Conservation (phyloP, 371 early-diverging fungal genomes). For the Coemansia sp. region DNA sequence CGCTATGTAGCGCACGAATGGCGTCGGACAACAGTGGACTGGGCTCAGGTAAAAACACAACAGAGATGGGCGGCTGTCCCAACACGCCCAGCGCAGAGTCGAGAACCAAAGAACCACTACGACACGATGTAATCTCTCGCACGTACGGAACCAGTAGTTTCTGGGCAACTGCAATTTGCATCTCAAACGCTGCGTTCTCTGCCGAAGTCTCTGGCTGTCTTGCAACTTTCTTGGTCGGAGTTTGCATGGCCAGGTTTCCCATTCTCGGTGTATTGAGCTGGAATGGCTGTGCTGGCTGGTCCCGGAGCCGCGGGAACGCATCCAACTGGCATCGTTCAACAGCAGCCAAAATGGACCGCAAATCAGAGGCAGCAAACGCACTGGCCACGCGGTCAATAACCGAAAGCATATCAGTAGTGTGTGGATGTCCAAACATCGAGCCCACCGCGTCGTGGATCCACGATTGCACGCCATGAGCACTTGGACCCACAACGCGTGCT, state of each 20-base stretch:
- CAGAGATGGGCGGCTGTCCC: slow-evolving; percentile 21
- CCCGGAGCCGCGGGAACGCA: slow-evolving; percentile 20
- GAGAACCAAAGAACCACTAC: slow-evolving; percentile 23
- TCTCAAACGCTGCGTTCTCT: slow-evolving; percentile 16
- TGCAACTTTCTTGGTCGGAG: slow-evolving; percentile 18
- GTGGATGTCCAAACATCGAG: slow-evolving; percentile 9
- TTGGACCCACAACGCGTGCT: too few relatives aligned
- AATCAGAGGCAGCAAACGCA: slow-evolving; percentile 26
- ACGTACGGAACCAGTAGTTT: slow-evolving; percentile 15
- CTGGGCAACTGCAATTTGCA: slow-evolving; percentile 17
- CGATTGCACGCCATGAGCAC: slow-evolving; percentile 12
- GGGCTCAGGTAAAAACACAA: slow-evolving; percentile 11
- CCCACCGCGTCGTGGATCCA: slow-evolving; percentile 19
- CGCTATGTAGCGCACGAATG: slow-evolving; percentile 22
- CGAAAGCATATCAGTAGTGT: slow-evolving; percentile 18
- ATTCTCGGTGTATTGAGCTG: not conserved
- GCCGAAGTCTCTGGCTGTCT: not conserved
- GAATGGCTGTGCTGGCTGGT: not conserved
- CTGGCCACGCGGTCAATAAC: slow-evolving; percentile 31
- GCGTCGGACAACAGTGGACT: slow-evolving; percentile 6
- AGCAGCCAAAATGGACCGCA: slow-evolving; percentile 28
- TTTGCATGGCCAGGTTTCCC: not conserved
- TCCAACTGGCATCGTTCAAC: slow-evolving; percentile 25
- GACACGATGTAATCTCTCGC: slow-evolving; percentile 2
- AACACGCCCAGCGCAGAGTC: slow-evolving; percentile 10